Evolutionary conservation across 768 basidiomycete genomes (phyloP), one percentile per base, ranked within the genome.

Genomic region (Multifurca ochricompacta): DNA sequence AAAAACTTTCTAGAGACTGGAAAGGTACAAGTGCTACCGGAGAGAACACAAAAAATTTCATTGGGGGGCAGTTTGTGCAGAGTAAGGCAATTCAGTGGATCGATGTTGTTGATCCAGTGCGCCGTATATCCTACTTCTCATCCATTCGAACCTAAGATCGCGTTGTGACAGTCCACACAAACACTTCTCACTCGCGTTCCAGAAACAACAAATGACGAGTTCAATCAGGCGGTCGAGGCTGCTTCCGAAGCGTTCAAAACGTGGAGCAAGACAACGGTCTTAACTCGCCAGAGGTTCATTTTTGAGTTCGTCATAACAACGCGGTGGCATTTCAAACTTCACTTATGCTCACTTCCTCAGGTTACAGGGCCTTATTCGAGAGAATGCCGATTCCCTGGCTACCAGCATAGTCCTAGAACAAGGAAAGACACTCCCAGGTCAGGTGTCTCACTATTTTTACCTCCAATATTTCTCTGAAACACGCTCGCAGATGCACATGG

Each of bases 371-470:
- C 77, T 91, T 27, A 81, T 99, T 53, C 85, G 93, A 41, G 75
- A 89, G 66, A 83, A 97, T 67, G 78, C 85, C 7, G 91, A 91
- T 63, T 85, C 84, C 46, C 77, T 99, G 51, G 94, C 93, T 1
- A 77, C 74, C 39, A 91, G 85, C 62, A 97, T 97, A 51, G 91
- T 94, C 23, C 71, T 97, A 19, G 94, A 97, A 67, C 95, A 98
- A 70, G 95, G 95, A 14, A 97, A 97, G 73, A 99, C 95, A 0
- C 70, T 89, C 39, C 81, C 87, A 59, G 87, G 87, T 87, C 61
- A 14, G 70, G 27, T 46, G 19, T 16, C 32, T 68, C 67, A 48
- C 31, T 9, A 10, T 16, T 2, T 23, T 37, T 11, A 11, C 36
- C 28, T 27, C 32, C 50, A 39, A 39, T 21, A 30, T 41, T 37